Base-by-base conservation (phyloP, 2,329 filamentous ascomycete genomes). In the Ceratocystis lukuohia region DNA sequence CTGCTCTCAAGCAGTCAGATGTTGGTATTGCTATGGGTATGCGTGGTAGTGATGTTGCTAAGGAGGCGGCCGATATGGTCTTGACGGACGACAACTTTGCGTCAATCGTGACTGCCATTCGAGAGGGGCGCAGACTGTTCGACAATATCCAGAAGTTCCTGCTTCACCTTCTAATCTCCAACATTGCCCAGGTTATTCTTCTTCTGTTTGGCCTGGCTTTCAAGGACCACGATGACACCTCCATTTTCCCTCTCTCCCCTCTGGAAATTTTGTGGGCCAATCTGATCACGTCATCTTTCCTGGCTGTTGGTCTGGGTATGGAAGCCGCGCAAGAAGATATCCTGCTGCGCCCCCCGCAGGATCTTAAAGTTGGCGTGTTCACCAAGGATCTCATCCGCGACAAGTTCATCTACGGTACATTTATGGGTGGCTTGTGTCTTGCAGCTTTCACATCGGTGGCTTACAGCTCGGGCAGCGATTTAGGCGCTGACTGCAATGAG, bases 21-120 rank as follows among this genome's bases (percentile, higher is more conserved):
- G 86, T 91, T 17, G 87, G 87, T 71, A 89, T 90, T 70, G 87
- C 87, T 69, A 90, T 89, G 87, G 86, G 87, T 61, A 78, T 84
- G 69, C 80, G 84, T 53, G 87, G 87, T 17, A 87, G 84, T 57
- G 87, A 89, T 72, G 87, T 90, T 8, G 87, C 87, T 69, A 89
- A 89, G 71, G 86, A 94, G 75, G 90, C 90, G 2, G 88, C 89
- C 0, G 90, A 95, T 72, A 94, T 96, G 81, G 89, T 95, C 45
- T 78, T 96, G 50, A 91, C 89, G 0, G 89, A 94, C 72, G 90
- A 94, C 74, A 92, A 95, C 76, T 95, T 95, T 73, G 88, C 90
- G 10, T 91, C 87, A 33, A 89, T 89, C 66, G 80, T 89, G 50
- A 86, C 84, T n/a, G 86, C 84, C 44, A 85, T 89, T 59, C 82